Base-by-base conservation (phyloP, 1,284 basidiomycete species). In the Cutaneotrichosporon spelunceum region DNA sequence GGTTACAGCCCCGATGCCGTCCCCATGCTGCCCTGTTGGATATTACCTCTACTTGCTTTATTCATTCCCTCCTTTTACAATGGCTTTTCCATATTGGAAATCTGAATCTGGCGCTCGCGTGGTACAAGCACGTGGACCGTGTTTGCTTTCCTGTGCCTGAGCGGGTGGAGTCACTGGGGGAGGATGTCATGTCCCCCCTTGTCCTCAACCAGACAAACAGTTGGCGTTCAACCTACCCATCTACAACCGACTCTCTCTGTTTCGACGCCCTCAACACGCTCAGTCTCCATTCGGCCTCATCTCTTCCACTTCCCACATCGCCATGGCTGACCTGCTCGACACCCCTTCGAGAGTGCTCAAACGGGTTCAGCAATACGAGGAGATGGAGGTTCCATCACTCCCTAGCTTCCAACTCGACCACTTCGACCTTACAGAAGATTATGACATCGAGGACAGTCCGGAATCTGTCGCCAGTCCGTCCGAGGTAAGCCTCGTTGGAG, bases 361-460 rank as follows among this genome's bases (percentile, higher is more conserved):
- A 49, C 59, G 75, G 27, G 71, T 78, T 1, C 68, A 75, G 60
- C 67, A 67, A 49, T 67, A 71, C 6, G 76, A 78, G 57, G 75
- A 77, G 30, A 69, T 76, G 66, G 76, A 78, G 48, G 53, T 78
- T 13, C 76, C 76, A 1, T 78, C 76, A 0, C 63, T 78, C 13
- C 76, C 76, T 2, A 75, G 72, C 62, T 69, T 78, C 53, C 68
- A 72, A 24, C 73, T 71, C 48, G 73, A 75, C 57, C 72, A 75
- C 60, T 57, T 74, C 29, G 73, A 76, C 54, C 68, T 47, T 23
- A 53, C 27, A 42, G 49, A 53, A 16, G 53, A 57, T 13, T 19
- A 21, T 13, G 59, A 54, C 42, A 2, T 10, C 24, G 39, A 45
- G 29, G n/a, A 13, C 14, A 47, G 45, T 23, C 23, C 5, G 16